Evolutionary conservation across 2,329 filamentous ascomycete genomes (phyloP).

Genomic region (Gyromitra esculenta): DNA sequence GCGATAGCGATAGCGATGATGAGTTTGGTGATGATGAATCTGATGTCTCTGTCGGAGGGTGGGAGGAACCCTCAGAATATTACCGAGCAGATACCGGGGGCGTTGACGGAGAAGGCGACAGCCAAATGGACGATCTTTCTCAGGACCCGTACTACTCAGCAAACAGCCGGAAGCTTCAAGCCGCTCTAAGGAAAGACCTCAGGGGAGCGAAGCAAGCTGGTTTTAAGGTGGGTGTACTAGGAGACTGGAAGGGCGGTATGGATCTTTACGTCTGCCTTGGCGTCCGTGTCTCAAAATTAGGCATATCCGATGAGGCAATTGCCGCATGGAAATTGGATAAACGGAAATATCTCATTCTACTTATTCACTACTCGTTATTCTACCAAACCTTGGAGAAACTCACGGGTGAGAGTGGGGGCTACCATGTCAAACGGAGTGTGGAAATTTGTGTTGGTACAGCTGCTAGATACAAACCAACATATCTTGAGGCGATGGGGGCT

Average conservation of each 20-base stretch:
- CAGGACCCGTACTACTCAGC: conserved; percentile 20
- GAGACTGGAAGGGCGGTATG: conserved; percentile 62
- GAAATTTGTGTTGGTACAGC: conserved; percentile 76
- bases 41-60: conserved; percentile 56
- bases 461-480: conserved; percentile 75
- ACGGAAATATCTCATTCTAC: conserved; percentile 75
- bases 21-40: conserved; percentile 58
- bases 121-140: conserved; percentile 28
- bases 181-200: conserved; percentile 69
- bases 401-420: conserved; percentile 60
- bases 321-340: conserved; percentile 77
- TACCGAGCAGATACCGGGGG: conserved; percentile 42
- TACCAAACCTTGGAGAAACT: conserved; percentile 72
- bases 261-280: conserved; percentile 72
- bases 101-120: conserved; percentile 32
- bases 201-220: conserved; percentile 70
- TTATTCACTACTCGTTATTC: conserved; percentile 71
- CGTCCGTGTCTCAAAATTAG: conserved; percentile 74
- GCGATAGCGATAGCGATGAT: conserved; percentile 61
- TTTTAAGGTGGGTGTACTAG: conserved; percentile 73
- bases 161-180: conserved; percentile 44
- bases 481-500: conserved; percentile 65
- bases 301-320: conserved; percentile 77
- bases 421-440: conserved; percentile 60
- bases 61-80: conserved; percentile 52